A percentile compares a stretch with the other conserved stretches of the same genome.
These are phyloP conservation scores for Priceomyces fermenticarens DNA, from an alignment of 805 yeast genomes.

Conservation along the genomic window DNA sequence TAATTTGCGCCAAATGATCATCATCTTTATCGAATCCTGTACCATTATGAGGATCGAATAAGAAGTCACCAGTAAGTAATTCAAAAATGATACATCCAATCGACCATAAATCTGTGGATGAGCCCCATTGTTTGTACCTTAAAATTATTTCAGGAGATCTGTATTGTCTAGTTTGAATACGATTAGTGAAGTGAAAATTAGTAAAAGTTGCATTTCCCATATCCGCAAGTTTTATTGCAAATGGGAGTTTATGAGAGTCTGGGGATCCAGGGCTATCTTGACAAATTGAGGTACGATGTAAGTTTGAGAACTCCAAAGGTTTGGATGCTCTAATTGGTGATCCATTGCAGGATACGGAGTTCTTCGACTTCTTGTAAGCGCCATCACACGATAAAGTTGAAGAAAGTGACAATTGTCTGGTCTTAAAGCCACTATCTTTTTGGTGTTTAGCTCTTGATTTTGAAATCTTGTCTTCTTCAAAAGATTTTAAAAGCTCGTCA, in stretches of 20 bases:
- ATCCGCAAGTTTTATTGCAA: conserved; percentile 77
- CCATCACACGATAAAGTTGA: conserved; percentile 8
- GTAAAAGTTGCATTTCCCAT: conserved; percentile 89
- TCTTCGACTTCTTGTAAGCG: conserved; percentile 10
- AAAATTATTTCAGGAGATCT: conserved; percentile 74
- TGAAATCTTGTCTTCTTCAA: conserved; percentile 31
- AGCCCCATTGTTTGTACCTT: conserved; percentile 51
- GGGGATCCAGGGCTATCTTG: neutral
- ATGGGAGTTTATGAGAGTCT: neutral
- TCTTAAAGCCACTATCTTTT: conserved; percentile 1
- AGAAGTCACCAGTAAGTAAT: conserved; percentile 57
- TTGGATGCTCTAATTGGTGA: conserved; percentile 44
- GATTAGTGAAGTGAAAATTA: conserved; percentile 77
- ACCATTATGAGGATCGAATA: conserved; percentile 59
- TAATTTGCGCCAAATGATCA: conserved; percentile 61
- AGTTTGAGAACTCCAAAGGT: conserved; percentile 46
- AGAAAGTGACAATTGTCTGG: conserved; percentile 9
- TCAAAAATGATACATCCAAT: conserved; percentile 58
- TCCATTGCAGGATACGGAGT: conserved; percentile 9
- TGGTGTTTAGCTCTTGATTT: conserved; percentile 6
- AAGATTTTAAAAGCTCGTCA: conserved; percentile 44
- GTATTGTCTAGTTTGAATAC: conserved; percentile 89
- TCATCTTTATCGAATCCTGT: conserved; percentile 49
- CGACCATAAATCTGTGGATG: conserved; percentile 62
- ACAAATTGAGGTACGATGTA: conserved; percentile 15